Conservation (phyloP, 805 yeast genomes). For the Yarrowia sp. region DNA sequence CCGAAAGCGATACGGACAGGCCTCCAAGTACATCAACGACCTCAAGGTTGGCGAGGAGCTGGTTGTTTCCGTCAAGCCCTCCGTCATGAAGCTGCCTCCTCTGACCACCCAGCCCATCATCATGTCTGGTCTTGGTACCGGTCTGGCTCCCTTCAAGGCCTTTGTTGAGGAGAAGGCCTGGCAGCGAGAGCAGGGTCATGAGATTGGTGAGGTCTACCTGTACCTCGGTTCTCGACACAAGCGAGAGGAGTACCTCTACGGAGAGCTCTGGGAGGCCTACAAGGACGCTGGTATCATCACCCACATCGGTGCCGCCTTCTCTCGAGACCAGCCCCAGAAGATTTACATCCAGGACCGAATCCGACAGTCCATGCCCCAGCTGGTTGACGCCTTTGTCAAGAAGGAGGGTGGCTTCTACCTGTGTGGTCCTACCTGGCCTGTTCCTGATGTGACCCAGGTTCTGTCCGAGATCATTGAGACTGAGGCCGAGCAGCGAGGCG, state of each 20-base stretch:
- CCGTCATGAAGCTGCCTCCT: slow-evolving; percentile 95
- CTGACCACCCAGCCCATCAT: slow-evolving; percentile 85
- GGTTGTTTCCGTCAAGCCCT: slow-evolving; percentile 93
- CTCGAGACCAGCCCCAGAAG: slow-evolving; percentile 95
- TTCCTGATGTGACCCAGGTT: slow-evolving; percentile 92
- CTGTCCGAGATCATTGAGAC: slow-evolving; percentile 76
- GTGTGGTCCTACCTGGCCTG: slow-evolving; percentile 99
- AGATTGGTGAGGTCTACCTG: slow-evolving; percentile 86
- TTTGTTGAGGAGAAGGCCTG: slow-evolving; percentile 93
- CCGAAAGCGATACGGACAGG: slow-evolving; percentile 88
- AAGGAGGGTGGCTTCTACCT: slow-evolving; percentile 90
- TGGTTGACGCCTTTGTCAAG: slow-evolving; percentile 78
- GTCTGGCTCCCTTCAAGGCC: slow-evolving; percentile 98
- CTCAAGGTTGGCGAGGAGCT: slow-evolving; percentile 80
- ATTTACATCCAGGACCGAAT: slow-evolving; percentile 94
- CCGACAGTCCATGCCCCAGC: slow-evolving; percentile 71
- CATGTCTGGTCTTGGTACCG: slow-evolving; percentile 98
- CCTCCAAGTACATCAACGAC: slow-evolving; percentile 88
- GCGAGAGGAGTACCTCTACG: slow-evolving; percentile 93
- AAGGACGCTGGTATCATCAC: slow-evolving; percentile 90
- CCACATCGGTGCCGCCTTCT: slow-evolving; percentile 96
- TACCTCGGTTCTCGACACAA: slow-evolving; percentile 94
- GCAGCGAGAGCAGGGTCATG: slow-evolving; percentile 87
- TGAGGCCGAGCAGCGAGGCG: slow-evolving; percentile 74
- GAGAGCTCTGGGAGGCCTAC: slow-evolving; percentile 97